Percentiles rank a stretch among this genome's conserved stretches.
These are phyloP conservation scores for Solanum corneliomulleri DNA, from an alignment of 257 asterid species.

Conservation along the genomic window DNA sequence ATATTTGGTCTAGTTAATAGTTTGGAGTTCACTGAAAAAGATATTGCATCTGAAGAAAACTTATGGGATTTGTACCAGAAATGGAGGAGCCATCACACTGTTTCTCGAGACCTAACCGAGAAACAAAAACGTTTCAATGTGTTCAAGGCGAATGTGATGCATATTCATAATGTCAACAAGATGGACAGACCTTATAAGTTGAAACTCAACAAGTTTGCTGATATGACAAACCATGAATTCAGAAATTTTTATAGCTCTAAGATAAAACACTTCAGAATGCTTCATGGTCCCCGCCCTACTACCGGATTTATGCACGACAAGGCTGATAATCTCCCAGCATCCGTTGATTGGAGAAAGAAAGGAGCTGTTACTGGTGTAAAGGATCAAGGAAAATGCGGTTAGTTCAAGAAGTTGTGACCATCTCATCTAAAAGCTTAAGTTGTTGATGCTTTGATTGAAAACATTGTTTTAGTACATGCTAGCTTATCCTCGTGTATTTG, in stretches of 20 bases:
- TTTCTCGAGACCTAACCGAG: constrained; percentile 52
- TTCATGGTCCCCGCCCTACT: constrained; percentile 27
- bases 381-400: constrained; percentile 86
- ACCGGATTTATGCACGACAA: constrained; percentile 50
- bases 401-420: background rate
- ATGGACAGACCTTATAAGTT: constrained; percentile 77
- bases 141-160: constrained; percentile 65
- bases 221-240: constrained; percentile 71
- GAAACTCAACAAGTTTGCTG: constrained; percentile 68
- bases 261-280: constrained; percentile 48
- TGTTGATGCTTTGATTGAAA: background rate
- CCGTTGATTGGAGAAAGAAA: constrained; percentile 75
- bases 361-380: constrained; percentile 75
- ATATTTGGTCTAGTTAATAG: constrained; percentile 25
- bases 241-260: constrained; percentile 49
- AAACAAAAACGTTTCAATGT: constrained; percentile 68
- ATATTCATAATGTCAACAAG: constrained; percentile 51
- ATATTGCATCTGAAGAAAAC: constrained; percentile 63
- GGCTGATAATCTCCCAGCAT: constrained; percentile 33
- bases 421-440: background rate
- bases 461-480: background rate
- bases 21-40: constrained; percentile 67
- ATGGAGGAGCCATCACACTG: constrained; percentile 81
- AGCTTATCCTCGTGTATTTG: background rate
- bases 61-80: constrained; percentile 64